phyloP scores from a whole-genome alignment of 2,329 filamentous ascomycete species.

The Alternaria arborescens region DNA sequence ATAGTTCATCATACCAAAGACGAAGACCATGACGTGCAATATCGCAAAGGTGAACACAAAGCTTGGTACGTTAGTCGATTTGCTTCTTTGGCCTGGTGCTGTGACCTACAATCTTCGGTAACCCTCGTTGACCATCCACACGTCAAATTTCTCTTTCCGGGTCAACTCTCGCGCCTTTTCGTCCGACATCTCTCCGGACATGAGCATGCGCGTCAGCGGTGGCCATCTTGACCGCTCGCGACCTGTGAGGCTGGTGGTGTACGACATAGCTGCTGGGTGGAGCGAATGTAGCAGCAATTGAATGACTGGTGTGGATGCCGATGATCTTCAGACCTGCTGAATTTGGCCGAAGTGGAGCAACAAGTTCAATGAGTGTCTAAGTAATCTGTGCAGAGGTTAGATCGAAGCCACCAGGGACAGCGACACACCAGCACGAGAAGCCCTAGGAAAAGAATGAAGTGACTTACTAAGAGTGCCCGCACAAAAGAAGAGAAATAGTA shows the following conservation, averaged over 20 bases:
- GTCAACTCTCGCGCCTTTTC: conserved; percentile 74
- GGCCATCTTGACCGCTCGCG: conserved; percentile 81
- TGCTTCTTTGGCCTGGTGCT: neutral
- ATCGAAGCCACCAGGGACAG: conserved; percentile 14
- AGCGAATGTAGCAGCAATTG: conserved; percentile 20
- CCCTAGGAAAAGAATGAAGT: neutral
- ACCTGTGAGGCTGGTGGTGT: conserved; percentile 48
- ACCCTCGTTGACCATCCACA: conserved; percentile 91
- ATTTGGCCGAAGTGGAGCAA: conserved; percentile 39
- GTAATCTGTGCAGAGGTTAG: conserved; percentile 40
- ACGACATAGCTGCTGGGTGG: conserved; percentile 39
- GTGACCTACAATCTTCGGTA: conserved; percentile 76
- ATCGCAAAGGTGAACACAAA: conserved; percentile 80
- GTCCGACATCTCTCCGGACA: conserved; percentile 82
- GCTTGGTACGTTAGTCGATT: conserved; percentile 56
- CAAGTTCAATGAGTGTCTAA: conserved; percentile 41
- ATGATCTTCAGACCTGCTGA: conserved; percentile 54
- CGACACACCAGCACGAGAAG: conserved; percentile 18
- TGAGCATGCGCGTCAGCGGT: conserved; percentile 80
- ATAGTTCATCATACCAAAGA: conserved; percentile 82
- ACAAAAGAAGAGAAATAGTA: conserved; percentile 48
- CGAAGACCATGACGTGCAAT: conserved; percentile 78
- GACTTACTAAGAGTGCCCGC: conserved; percentile 52
- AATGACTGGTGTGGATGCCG: conserved; percentile 35
- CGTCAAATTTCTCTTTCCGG: conserved; percentile 75